Conservation (phyloP, 441 rosid genomes). For the Populus hybrid region DNA sequence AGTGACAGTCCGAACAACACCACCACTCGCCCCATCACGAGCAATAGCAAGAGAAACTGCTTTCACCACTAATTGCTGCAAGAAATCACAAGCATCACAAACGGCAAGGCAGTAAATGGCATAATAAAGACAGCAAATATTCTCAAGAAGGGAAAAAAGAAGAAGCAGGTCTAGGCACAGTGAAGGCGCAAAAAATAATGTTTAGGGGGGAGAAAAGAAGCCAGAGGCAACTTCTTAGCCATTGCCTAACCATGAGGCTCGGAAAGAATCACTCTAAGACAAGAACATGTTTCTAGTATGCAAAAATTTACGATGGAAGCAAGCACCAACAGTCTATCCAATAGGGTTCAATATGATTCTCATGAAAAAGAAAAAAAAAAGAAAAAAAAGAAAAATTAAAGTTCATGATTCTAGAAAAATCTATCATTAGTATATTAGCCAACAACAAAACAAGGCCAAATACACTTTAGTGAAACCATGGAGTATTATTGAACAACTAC, state of each 20-base stretch:
- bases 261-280: neutral
- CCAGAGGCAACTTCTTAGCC: neutral
- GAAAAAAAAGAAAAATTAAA: too few species aligned
- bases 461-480: neutral
- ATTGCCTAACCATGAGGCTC: neutral
- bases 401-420: too few species aligned
- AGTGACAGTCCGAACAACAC: constrained; percentile 88
- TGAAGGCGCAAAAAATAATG: neutral
- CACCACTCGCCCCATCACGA: constrained; percentile 96
- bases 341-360: neutral
- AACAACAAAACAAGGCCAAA: neutral
- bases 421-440: too few species aligned
- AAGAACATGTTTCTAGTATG: neutral
- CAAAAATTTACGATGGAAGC: neutral
- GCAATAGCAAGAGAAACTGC: constrained; percentile 96
- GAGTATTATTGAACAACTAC: neutral
- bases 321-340: neutral
- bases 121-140: neutral
- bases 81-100: neutral
- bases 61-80: constrained; percentile 87
- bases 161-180: neutral
- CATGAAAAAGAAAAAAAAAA: neutral
- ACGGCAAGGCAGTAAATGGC: neutral
- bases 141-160: neutral
- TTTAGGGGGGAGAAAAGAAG: neutral